Conservation (phyloP, 768 basidiomycete species). For the Amanita phalloides region DNA sequence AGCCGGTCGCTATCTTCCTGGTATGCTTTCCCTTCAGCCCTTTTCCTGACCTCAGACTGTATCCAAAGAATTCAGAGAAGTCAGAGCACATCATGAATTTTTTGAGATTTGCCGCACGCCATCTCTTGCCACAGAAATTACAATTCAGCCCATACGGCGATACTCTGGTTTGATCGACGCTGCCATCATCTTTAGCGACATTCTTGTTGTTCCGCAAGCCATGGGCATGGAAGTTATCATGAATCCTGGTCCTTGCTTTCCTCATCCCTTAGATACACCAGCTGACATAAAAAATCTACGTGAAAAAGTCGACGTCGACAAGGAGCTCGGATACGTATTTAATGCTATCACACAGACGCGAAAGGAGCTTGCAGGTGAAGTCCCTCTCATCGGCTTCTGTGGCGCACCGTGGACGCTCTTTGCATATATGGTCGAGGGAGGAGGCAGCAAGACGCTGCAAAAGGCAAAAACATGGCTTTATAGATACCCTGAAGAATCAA, state of each 20-base stretch:
- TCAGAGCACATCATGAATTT: slow-evolving; percentile 83
- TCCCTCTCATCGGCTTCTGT: slow-evolving; percentile 94
- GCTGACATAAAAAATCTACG: slow-evolving; percentile 57
- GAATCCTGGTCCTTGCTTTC: slow-evolving; percentile 87
- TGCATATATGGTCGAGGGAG: slow-evolving; percentile 97
- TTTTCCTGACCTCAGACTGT: not conserved
- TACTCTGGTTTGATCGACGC: slow-evolving; percentile 86
- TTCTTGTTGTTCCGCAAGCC: slow-evolving; percentile 95
- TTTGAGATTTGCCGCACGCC: slow-evolving; percentile 94
- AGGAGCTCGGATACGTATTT: slow-evolving; percentile 87
- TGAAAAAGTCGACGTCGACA: slow-evolving; percentile 60
- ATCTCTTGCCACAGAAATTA: slow-evolving; percentile 79
- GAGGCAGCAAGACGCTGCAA: slow-evolving; percentile 81
- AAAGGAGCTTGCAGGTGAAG: slow-evolving; percentile 69
- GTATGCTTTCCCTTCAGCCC: slow-evolving; percentile 26
- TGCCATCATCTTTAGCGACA: slow-evolving; percentile 96
- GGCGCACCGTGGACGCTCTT: slow-evolving; percentile 99
- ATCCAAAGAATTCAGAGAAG: slow-evolving; percentile 71
- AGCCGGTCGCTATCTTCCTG: slow-evolving; percentile 92
- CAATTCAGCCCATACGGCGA: slow-evolving; percentile 87
- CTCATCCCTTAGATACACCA: slow-evolving; percentile 73
- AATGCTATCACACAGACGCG: slow-evolving; percentile 85
- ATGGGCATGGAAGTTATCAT: slow-evolving; percentile 94
- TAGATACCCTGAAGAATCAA: slow-evolving; percentile 78
- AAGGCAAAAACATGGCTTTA: slow-evolving; percentile 94